These are phyloP conservation scores for Mycena polygramma DNA, from an alignment of 768 basidiomycete genomes.

Conservation along the genomic window DNA sequence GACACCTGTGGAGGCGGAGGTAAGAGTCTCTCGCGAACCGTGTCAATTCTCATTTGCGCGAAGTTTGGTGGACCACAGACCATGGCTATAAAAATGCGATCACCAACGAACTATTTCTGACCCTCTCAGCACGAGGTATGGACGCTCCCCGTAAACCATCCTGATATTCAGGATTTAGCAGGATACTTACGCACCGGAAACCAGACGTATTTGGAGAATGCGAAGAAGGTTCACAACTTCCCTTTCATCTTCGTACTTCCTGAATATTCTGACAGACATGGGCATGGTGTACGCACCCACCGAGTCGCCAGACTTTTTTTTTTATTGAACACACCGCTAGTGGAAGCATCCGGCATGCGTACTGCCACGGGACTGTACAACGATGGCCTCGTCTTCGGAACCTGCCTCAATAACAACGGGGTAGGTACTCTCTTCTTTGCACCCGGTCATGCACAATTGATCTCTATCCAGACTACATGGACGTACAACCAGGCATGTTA, in stretches of 20 bases:
- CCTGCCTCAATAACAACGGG: constrained; percentile 21
- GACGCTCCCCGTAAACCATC: neutral
- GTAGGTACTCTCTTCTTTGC: neutral
- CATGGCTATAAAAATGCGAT: constrained; percentile 57
- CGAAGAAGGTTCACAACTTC: constrained; percentile 44
- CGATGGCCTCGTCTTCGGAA: constrained; percentile 21
- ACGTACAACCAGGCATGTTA: constrained; percentile 54
- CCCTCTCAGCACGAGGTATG: constrained; percentile 22
- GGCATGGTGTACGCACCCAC: constrained; percentile 29
- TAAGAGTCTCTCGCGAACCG: constrained; percentile 17
- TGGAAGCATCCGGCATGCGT: constrained; percentile 35
- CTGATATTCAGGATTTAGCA: constrained; percentile 40
- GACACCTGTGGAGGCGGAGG: constrained; percentile 53
- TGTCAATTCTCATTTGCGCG: neutral
- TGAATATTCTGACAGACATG: constrained; percentile 13
- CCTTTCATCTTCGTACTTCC: too few species aligned
- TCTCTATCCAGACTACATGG: constrained; percentile 50
- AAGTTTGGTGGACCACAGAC: constrained; percentile 57
- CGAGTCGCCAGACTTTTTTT: neutral
- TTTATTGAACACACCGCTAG: neutral
- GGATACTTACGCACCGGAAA: constrained; percentile 48
- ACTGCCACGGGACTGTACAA: constrained; percentile 20
- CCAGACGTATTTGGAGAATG: constrained; percentile 51
- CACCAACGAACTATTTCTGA: constrained; percentile 55
- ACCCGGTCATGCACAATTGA: neutral